Conservation (phyloP, 768 basidiomycete genomes). For the Auriscalpium microsporum region DNA sequence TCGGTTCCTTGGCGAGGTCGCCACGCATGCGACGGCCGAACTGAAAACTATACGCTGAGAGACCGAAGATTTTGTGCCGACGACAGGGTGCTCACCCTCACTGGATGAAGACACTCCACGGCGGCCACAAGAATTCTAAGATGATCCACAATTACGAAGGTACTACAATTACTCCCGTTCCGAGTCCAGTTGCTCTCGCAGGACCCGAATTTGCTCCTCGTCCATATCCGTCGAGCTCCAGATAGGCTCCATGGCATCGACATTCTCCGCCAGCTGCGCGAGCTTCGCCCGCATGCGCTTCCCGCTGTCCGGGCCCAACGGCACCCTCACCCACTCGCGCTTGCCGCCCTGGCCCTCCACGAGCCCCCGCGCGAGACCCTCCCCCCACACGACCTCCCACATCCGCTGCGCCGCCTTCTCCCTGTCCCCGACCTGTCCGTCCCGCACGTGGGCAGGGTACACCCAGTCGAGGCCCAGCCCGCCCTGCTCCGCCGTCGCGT, state of each 20-base stretch:
- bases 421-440: conserved; percentile 19
- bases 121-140: too few species aligned
- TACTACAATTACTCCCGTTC: too few species aligned
- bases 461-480: conserved; percentile 4
- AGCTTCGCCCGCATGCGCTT: conserved; percentile 15
- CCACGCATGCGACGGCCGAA: not conserved
- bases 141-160: too few species aligned
- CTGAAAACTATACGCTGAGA: too few species aligned
- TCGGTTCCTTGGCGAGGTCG: not conserved
- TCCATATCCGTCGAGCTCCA: conserved; percentile 21
- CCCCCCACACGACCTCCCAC: conserved; percentile 19
- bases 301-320: conserved; percentile 19
- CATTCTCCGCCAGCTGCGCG: conserved; percentile 13
- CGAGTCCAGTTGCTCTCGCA: not conserved
- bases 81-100: too few species aligned
- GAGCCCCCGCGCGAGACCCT: conserved; percentile 13
- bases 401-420: conserved; percentile 16
- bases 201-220: conserved; percentile 9
- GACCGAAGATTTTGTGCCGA: too few species aligned
- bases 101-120: too few species aligned
- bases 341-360: conserved; percentile 9
- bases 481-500: conserved; percentile 17
- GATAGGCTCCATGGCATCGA: conserved; percentile 16
- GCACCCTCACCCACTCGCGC: conserved; percentile 17
- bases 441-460: conserved; percentile 1